Percentiles rank a stretch among this genome's conserved stretches.
phyloP scores from a whole-genome alignment of 495 filamentous ascomycete species.

The Lepidopterella palustris region DNA sequence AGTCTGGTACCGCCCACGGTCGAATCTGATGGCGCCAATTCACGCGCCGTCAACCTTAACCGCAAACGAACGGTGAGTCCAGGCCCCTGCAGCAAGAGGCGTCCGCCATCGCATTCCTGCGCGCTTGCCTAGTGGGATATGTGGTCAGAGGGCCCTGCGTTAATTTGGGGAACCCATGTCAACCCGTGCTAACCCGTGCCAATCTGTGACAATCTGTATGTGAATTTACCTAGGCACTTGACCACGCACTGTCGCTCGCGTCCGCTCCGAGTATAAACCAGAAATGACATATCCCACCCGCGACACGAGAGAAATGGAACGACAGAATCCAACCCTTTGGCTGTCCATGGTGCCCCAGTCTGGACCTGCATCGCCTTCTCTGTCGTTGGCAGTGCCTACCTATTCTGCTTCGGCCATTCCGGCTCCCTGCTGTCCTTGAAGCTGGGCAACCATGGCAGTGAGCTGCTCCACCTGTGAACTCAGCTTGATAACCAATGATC shows the following conservation, averaged over 20 bases:
- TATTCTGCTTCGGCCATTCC: conserved; percentile 3
- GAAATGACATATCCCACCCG: too few species aligned
- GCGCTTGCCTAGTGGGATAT: too few species aligned
- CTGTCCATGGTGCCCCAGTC: too few species aligned
- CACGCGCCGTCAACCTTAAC: conserved; percentile 6
- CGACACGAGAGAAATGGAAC: too few species aligned
- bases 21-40: neutral
- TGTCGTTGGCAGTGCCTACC: conserved; percentile 6
- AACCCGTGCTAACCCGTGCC: neutral
- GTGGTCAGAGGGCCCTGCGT: too few species aligned
- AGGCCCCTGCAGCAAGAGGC: conserved; percentile 1
- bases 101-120: neutral
- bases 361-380: neutral
- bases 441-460: conserved; percentile 26
- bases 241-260: neutral
- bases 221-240: neutral
- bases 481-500: conserved; percentile 32
- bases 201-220: neutral
- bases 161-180: too few species aligned
- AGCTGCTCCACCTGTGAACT: conserved; percentile 32
- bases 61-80: conserved; percentile 3
- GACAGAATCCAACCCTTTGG: too few species aligned
- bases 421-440: conserved; percentile 16
- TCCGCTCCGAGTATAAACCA: neutral
- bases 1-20: neutral